Percentiles rank a stretch among this genome's conserved stretches.
These are phyloP conservation scores for Paramecium sexaurelia DNA, from an alignment of 73 alveolate genomes.

Conservation along the genomic window DNA sequence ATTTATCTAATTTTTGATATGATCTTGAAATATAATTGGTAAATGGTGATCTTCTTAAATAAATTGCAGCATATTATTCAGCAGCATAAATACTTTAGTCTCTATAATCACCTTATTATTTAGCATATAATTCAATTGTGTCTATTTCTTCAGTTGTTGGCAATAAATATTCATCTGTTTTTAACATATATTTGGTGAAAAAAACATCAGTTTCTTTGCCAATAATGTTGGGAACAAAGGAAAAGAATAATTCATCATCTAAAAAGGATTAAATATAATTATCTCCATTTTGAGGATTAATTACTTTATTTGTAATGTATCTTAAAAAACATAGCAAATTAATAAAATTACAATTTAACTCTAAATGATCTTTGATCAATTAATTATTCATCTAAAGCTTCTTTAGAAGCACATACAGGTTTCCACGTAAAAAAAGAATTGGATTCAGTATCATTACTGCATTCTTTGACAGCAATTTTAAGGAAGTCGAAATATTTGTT, in stretches of 20 bases:
- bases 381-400: not conserved
- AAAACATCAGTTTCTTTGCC: not conserved
- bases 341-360: not conserved
- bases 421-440: not conserved
- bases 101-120: conserved; percentile 1
- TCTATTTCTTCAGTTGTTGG: not conserved
- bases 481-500: not conserved
- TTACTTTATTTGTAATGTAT: not conserved
- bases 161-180: not conserved
- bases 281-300: not conserved
- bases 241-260: conserved; percentile 47
- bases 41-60: conserved; percentile 22
- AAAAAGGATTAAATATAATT: conserved; percentile 23
- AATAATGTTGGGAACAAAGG: not conserved
- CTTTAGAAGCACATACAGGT: not conserved
- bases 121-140: not conserved
- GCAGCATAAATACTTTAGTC: not conserved
- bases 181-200: not conserved
- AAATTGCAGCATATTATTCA: not conserved
- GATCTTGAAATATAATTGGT: not conserved
- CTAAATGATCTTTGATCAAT: not conserved
- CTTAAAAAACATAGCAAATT: not conserved
- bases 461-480: not conserved
- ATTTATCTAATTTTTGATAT: conserved; percentile 4
- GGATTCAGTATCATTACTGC: not conserved